phyloP scores from a whole-genome alignment of 768 basidiomycete species.

The Pleurotus pulmonarius region DNA sequence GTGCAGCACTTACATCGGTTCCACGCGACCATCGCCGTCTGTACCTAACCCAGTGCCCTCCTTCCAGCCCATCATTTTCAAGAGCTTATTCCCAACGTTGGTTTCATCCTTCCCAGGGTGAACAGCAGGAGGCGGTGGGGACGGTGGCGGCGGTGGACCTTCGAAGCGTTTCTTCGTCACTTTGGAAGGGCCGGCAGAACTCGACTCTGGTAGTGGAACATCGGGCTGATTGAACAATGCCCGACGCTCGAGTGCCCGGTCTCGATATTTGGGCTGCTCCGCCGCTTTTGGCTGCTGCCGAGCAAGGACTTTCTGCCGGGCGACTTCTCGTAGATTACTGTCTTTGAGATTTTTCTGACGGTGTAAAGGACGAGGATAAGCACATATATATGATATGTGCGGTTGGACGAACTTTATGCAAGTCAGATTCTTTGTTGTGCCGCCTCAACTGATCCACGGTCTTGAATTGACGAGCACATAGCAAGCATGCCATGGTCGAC shows the following conservation, averaged over 20 bases:
- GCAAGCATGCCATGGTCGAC: slow-evolving; percentile 70
- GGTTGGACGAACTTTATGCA: slow-evolving; percentile 84
- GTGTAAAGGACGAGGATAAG: slow-evolving; percentile 12
- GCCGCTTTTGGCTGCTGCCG: slow-evolving; percentile 28
- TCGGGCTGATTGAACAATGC: slow-evolving; percentile 92
- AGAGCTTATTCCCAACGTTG: slow-evolving; percentile 88
- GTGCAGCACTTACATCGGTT: slow-evolving; percentile 66
- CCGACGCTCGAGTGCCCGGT: slow-evolving; percentile 90
- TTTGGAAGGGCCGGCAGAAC: slow-evolving; percentile 17
- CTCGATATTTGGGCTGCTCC: slow-evolving; percentile 84
- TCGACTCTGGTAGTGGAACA: slow-evolving; percentile 59
- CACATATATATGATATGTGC: slow-evolving; percentile 16
- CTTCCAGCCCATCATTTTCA: slow-evolving; percentile 99
- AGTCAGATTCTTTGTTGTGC: slow-evolving; percentile 89
- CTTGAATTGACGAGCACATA: slow-evolving; percentile 95
- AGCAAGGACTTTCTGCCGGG: slow-evolving; percentile 60
- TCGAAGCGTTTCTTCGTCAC: slow-evolving; percentile 40
- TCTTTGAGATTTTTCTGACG: slow-evolving; percentile 86
- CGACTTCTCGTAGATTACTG: slow-evolving; percentile 63
- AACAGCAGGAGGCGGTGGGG: slow-evolving; percentile 60
- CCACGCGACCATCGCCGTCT: slow-evolving; percentile 78
- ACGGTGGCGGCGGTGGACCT: slow-evolving; percentile 59
- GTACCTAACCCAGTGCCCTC: slow-evolving; percentile 85
- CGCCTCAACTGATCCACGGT: slow-evolving; percentile 77
- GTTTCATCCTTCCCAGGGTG: slow-evolving; percentile 76